Evolutionary conservation across 2,329 filamentous ascomycete species (phyloP).

Genomic region (Gremmenia infestans): DNA sequence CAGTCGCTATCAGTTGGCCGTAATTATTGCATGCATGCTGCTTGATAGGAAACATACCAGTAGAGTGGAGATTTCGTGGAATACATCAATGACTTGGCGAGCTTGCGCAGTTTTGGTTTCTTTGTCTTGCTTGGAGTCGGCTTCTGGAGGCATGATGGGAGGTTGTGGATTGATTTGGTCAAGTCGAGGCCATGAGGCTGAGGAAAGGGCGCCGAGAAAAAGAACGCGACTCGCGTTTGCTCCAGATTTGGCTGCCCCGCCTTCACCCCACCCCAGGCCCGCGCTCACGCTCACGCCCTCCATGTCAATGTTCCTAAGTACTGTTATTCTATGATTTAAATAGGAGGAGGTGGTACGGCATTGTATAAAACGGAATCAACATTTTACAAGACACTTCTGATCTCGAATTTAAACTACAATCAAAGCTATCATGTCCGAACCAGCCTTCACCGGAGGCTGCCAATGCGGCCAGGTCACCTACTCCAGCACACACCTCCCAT

Average conservation of each 20-base stretch:
- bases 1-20: constrained; percentile 4
- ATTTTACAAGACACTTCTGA: neutral
- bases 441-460: constrained; percentile 37
- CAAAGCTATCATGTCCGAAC: constrained; percentile 4
- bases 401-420: neutral
- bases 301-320: neutral
- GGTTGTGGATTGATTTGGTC: neutral
- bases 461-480: constrained; percentile 40
- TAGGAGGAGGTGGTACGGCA: neutral
- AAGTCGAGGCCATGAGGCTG: no score
- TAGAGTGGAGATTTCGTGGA: constrained; percentile 82
- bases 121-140: constrained; percentile 55
- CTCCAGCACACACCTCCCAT: constrained; percentile 33
- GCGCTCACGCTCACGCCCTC: no score
- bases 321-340: neutral
- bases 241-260: no score
- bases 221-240: neutral
- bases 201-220: neutral
- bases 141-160: constrained; percentile 37
- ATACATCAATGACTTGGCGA: constrained; percentile 76
- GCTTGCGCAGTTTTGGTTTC: constrained; percentile 70
- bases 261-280: no score
- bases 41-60: constrained; percentile 55
- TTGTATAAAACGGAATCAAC: neutral
- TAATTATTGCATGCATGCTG: neutral